Base-by-base conservation (phyloP, 176 grass and related monocot genomes). In the Cenchrus fungigraminus region DNA sequence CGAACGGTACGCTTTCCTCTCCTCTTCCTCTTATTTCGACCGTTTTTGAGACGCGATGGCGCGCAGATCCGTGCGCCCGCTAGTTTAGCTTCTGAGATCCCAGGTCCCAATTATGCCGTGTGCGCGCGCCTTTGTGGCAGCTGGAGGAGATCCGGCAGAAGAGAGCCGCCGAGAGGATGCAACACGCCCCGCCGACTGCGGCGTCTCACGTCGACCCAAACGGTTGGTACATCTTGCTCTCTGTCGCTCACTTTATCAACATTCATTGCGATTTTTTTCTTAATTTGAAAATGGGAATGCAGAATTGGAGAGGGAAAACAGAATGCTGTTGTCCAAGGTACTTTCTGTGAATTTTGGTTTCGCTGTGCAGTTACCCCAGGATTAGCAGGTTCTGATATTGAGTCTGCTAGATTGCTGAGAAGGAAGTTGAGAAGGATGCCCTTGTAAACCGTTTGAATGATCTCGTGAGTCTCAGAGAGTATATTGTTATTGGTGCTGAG, bases 71-170 rank as follows among this genome's bases (percentile, higher is more conserved):
- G 53, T 42, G 53, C 65, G 59, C 83, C 28, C 12, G 7, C 78
- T 79, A 1, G 0, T 62, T 14, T 20, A 15, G 17, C 34, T 17
- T 83, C 74, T 56, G 66, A 78, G 51, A 71, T 73, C 44, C 65
- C 37, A 78, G 65, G 56, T 54, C 7, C 49, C 65, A 64, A 73
- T 82, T 68, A 31, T 45, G 54, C 64, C 66, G 9, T 25, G 15
- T 25, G 62, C 34, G 47, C 20, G 42, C 40, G 13, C 59, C 1
- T 66, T 52, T 82, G 4, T 85, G 64, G 77, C 73, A 95, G 89
- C 85, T 95, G 83, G 93, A 98, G 49, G 95, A 98, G 81, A 98
- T 98, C 88, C 87, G 89, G 49, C 95, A 98, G 82, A 97, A 97
- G 90, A 90, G 95, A 86, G 95, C 93, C 12, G 80, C 87, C 53